Base-by-base conservation (phyloP, 2,329 filamentous ascomycete species). In the Xylaria sp. region DNA sequence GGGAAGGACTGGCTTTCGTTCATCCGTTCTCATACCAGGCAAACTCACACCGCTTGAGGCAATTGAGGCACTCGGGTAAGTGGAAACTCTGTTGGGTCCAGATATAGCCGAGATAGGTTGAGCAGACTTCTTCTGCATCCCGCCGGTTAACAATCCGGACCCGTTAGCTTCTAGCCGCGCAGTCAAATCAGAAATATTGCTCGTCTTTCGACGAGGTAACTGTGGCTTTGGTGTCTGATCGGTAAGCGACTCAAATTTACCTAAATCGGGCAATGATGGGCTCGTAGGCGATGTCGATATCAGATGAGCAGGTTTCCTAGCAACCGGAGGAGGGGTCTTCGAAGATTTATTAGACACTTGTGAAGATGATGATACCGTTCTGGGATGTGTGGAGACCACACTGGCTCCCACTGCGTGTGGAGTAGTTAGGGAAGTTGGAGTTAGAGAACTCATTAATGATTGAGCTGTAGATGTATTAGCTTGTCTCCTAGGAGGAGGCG, bases 291-390 rank as follows among this genome's bases (percentile, higher is more conserved):
- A 78, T 15, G 76, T 73, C 11, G 79, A 79, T 17, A 80, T 73
- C 4, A 89, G 81, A 71, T 89, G 86, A 2, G 86, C 83, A 1
- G 90, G 90, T 74, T 92, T 92, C 77, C 83, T 87, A 26, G 89
- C 90, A 59, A 92, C 77, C 56, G 83, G 83, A 56, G 85, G 82
- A 10, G 77, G 76, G 2, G 72, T 17, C 40, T 65, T 76, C 57
- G 75, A 77, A n/a, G 75, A 74, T 60, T 74, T 74, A n/a, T 33
- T 71, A 2, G 75, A 72, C 1, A 53, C 59, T 48, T 73, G 70
- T 23, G 76, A 74, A 13, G 74, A 67, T 17, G 73, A 72, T 23
- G 75, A 74, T 57, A 70, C 26, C 3, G 62, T 51, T 58, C 72
- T 71, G 49, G 70, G 20, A 42, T 71, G 72, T 26, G 65, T 68